A percentile compares a stretch with the other conserved stretches of the same genome.
phyloP scores from a whole-genome alignment of 345 rosid genomes.

The Draba incana region DNA sequence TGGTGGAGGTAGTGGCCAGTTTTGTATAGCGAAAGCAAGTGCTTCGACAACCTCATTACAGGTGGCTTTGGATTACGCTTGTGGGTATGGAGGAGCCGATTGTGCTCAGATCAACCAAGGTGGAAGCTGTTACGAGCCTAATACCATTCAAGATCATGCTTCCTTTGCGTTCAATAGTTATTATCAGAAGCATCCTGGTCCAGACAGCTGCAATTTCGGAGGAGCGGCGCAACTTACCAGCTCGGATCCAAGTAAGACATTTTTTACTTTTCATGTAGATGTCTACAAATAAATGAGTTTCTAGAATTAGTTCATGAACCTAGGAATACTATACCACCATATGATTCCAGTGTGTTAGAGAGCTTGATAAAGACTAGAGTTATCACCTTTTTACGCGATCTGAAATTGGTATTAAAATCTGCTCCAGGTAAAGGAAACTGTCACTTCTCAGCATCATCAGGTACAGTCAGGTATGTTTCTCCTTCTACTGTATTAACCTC shows the following conservation, averaged over 20 bases:
- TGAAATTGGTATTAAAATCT: conserved; percentile 16
- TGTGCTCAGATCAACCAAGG: conserved; percentile 79
- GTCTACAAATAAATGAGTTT: conserved; percentile 7
- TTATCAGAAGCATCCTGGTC: conserved; percentile 90
- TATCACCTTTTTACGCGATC: conserved; percentile 11
- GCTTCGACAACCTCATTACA: conserved; percentile 84
- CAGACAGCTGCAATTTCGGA: conserved; percentile 89
- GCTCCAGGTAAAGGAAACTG: conserved; percentile 83
- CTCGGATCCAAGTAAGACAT: conserved; percentile 89
- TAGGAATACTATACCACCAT: not conserved
- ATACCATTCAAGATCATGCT: conserved; percentile 74
- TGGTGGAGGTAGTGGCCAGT: conserved; percentile 48
- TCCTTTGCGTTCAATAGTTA: conserved; percentile 93
- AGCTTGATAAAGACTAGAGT: conserved; percentile 6
- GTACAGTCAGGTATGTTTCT: conserved; percentile 38
- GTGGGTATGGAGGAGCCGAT: conserved; percentile 95
- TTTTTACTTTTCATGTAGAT: not conserved
- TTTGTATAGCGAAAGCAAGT: conserved; percentile 78
- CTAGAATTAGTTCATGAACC: conserved; percentile 22
- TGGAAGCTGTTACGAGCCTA: conserved; percentile 78
- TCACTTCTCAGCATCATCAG: conserved; percentile 56
- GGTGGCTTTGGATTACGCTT: conserved; percentile 95
- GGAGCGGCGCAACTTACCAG: conserved; percentile 85
- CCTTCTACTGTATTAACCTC: conserved; percentile 6
- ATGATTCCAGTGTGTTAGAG: conserved; percentile 17